A percentile compares a stretch with the other conserved stretches of the same genome.
phyloP scores from a whole-genome alignment of 805 yeast genomes.

The Ascoidea asiatica region DNA sequence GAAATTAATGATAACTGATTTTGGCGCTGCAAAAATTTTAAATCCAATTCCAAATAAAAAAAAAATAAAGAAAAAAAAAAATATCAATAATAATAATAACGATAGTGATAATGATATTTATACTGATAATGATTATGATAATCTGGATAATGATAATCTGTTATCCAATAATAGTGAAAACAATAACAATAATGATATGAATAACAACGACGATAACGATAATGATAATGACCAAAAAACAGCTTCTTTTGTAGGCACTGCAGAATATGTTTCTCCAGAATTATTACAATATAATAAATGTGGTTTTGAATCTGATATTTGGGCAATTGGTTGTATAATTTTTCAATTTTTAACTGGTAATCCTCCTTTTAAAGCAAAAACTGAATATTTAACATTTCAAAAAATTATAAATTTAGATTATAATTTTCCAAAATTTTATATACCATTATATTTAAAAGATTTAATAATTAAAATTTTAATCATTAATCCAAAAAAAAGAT shows the following conservation, averaged over 20 bases:
- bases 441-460: conserved; percentile 50
- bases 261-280: conserved; percentile 94
- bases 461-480: conserved; percentile 54
- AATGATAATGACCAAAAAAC: conserved; percentile 15
- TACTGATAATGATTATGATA: no score
- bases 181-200: conserved; percentile 12
- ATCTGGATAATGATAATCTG: no score
- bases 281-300: conserved; percentile 63
- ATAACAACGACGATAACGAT: conserved; percentile 18
- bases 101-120: no score
- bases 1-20: conserved; percentile 86
- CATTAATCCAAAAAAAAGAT: conserved; percentile 57
- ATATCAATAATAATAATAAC: conserved; percentile 24
- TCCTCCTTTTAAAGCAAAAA: conserved; percentile 83
- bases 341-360: conserved; percentile 72
- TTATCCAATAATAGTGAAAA: no score
- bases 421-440: conserved; percentile 50
- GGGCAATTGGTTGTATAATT: conserved; percentile 89
- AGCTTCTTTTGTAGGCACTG: conserved; percentile 93
- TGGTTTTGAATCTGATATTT: conserved; percentile 75
- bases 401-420: conserved; percentile 72
- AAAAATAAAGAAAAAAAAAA: conserved; percentile 15
- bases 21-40: conserved; percentile 89
- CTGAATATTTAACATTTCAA: conserved; percentile 80
- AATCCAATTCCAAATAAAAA: no score